These are phyloP conservation scores for Tolypocladium guangdongense DNA, from an alignment of 2,329 filamentous ascomycete genomes.

Conservation along the genomic window DNA sequence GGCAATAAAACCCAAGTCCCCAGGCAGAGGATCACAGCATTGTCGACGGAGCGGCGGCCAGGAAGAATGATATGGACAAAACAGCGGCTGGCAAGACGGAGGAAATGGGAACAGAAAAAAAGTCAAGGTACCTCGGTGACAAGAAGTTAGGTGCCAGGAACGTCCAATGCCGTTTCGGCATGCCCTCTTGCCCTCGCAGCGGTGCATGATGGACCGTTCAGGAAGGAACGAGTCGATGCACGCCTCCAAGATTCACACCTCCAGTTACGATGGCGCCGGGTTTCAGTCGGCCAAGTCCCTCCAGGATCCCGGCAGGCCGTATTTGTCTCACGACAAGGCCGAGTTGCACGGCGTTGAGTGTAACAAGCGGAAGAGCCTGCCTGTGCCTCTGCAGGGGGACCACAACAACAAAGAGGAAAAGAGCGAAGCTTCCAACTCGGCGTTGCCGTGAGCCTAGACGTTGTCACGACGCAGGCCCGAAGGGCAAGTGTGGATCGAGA, in stretches of 20 bases:
- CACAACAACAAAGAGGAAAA: background rate
- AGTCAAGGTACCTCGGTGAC: background rate
- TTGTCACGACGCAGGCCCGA: background rate
- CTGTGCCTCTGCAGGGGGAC: too few relatives aligned
- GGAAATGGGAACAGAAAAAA: background rate
- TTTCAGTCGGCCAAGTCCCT: background rate
- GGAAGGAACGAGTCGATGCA: background rate
- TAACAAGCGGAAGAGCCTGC: background rate
- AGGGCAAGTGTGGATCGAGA: background rate
- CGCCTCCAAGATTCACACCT: background rate
- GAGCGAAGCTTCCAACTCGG: background rate
- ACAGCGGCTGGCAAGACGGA: background rate
- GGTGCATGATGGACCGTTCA: background rate
- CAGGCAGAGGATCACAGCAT: constrained; percentile 24
- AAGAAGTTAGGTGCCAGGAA: background rate
- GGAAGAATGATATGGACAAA: constrained; percentile 7
- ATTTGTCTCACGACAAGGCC: background rate
- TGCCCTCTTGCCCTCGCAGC: background rate
- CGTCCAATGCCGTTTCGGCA: background rate
- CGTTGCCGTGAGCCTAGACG: background rate
- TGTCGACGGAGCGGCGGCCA: constrained; percentile 15
- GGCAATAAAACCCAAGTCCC: background rate
- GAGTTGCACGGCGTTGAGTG: constrained; percentile 1
- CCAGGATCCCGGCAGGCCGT: background rate
- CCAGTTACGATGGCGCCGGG: background rate